These are phyloP conservation scores for Penicillium italicum DNA, from an alignment of 2,329 filamentous ascomycete genomes.

Conservation along the genomic window DNA sequence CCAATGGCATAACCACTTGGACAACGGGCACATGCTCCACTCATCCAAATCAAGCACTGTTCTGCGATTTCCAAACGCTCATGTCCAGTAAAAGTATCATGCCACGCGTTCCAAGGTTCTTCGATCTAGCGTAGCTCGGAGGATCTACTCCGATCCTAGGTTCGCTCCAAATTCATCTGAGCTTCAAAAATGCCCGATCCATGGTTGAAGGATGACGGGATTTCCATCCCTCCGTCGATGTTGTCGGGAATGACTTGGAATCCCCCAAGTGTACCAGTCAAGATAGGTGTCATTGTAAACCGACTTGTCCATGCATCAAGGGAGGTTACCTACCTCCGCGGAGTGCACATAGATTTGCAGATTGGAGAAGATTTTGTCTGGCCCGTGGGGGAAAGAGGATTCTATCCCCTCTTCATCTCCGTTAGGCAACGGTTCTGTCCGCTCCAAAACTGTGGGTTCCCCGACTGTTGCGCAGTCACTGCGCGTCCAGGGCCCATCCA, in stretches of 20 bases:
- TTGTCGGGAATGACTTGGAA: not conserved
- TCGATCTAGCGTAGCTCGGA: slow-evolving; percentile 8
- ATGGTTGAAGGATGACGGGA: not conserved
- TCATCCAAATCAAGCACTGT: not conserved
- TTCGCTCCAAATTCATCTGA: not conserved
- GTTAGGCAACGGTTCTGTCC: not conserved
- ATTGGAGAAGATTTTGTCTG: not conserved
- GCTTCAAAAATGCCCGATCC: slow-evolving; percentile 1
- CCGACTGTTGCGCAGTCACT: slow-evolving; percentile 10
- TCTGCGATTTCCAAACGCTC: not conserved
- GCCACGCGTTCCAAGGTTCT: not conserved
- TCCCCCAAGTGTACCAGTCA: not conserved
- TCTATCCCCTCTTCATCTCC: slow-evolving; percentile 9
- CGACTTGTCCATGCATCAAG: not conserved
- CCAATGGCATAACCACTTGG: not conserved
- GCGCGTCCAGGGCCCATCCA: slow-evolving; percentile 7
- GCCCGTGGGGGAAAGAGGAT: slow-evolving; percentile 8
- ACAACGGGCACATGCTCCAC: not conserved
- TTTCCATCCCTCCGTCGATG: not conserved
- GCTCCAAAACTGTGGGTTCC: not conserved
- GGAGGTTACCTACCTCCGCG: not conserved
- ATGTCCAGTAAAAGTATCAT: not conserved
- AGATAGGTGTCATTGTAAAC: not conserved
- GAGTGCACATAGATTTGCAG: not conserved
- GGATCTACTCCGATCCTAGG: not conserved